These are phyloP conservation scores for Geosiphon pyriformis DNA, from an alignment of 192 early-diverging fungal genomes.

Conservation along the genomic window DNA sequence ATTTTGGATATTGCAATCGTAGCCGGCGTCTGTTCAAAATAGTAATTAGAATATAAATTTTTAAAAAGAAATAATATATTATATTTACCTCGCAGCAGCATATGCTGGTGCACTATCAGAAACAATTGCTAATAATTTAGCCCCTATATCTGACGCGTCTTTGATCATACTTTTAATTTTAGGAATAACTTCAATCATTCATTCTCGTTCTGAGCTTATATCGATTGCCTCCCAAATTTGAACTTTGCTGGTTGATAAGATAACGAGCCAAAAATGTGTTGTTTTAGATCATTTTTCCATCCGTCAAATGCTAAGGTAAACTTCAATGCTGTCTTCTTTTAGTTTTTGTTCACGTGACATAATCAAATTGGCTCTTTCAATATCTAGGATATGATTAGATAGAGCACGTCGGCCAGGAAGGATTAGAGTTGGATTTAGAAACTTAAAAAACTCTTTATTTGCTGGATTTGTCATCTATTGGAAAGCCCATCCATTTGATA, in stretches of 20 bases:
- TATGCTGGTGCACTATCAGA: slow-evolving; percentile 15
- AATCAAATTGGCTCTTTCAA: neutral
- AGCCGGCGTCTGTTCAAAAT: slow-evolving; percentile 12
- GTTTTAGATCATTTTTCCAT: slow-evolving; percentile 16
- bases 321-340: neutral
- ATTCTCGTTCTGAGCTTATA: neutral
- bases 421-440: slow-evolving; percentile 2
- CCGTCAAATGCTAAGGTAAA: slow-evolving; percentile 8
- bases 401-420: neutral
- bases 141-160: neutral
- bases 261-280: slow-evolving; percentile 1
- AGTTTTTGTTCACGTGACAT: neutral
- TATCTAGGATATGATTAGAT: neutral
- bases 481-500: slow-evolving; percentile 3
- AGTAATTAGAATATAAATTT: neutral
- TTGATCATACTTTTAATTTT: slow-evolving; percentile 6
- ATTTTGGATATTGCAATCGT: neutral
- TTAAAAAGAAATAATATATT: neutral
- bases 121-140: slow-evolving; percentile 1
- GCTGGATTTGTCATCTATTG: neutral
- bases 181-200: slow-evolving; percentile 1
- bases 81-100: slow-evolving; percentile 9
- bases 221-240: neutral
- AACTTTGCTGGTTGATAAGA: neutral
- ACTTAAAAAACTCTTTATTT: neutral